Evolutionary conservation across 2,329 filamentous ascomycete genomes (phyloP).

Genomic region (Fusarium siculi): DNA sequence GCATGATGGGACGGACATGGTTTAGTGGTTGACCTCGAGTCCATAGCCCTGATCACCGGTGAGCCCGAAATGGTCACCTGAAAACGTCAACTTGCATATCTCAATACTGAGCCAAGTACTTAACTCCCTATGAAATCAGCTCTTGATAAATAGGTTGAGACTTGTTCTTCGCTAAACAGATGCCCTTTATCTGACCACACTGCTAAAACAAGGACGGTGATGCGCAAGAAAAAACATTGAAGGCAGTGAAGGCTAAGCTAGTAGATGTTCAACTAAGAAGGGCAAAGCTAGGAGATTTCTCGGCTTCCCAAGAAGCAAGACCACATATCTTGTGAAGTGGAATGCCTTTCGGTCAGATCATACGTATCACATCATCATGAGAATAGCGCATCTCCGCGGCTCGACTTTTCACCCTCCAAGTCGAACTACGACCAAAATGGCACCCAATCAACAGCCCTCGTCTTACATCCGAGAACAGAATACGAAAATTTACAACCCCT

Average conservation of each 20-base stretch:
- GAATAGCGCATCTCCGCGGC: not conserved
- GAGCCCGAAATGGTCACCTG: not conserved
- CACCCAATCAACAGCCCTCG: not conserved
- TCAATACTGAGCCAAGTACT: no score
- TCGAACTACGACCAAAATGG: not conserved
- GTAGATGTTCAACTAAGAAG: no score
- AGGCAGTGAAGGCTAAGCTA: not conserved
- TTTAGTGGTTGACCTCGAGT: not conserved
- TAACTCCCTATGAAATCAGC: accelerated
- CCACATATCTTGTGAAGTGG: not conserved
- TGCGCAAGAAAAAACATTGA: accelerated
- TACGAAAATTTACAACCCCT: not conserved
- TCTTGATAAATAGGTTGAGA: accelerated
- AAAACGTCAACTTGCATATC: not conserved
- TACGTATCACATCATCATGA: not conserved
- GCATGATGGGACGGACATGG: not conserved
- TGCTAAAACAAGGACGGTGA: accelerated
- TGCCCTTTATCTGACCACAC: no score
- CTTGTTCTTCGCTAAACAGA: not conserved
- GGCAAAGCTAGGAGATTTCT: not conserved
- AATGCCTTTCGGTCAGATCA: not conserved
- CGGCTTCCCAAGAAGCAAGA: not conserved
- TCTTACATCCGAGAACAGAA: not conserved
- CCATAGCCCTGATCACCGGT: not conserved
- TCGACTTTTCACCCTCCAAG: not conserved